phyloP scores from a whole-genome alignment of 2,329 filamentous ascomycete species.

The Pseudocercospora vitis region DNA sequence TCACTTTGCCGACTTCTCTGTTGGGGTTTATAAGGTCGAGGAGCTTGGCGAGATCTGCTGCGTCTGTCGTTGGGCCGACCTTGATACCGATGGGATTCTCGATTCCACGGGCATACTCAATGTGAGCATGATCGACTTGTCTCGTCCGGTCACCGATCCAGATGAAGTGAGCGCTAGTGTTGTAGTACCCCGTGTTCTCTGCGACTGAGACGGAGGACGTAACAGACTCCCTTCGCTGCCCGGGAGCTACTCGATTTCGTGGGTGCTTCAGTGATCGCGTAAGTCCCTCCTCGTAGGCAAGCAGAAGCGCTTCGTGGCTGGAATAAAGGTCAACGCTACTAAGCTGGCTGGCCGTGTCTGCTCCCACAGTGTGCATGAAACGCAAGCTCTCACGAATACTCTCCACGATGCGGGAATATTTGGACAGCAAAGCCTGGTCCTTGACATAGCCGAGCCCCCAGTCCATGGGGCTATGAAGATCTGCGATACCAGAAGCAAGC shows the following conservation, averaged over 20 bases:
- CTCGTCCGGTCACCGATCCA: conserved; percentile 98
- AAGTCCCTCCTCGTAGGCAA: conserved; percentile 90
- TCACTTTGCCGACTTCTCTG: conserved; percentile 86
- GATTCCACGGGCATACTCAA: conserved; percentile 96
- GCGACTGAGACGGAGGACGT: conserved; percentile 2
- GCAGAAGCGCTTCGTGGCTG: conserved; percentile 87
- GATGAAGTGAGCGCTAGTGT: conserved; percentile 93
- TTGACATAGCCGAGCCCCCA: conserved; percentile 92
- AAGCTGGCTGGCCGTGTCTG: conserved; percentile 78
- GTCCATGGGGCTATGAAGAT: conserved; percentile 88
- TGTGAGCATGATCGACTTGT: conserved; percentile 87
- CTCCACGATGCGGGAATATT: conserved; percentile 80
- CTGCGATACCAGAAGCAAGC: conserved; percentile 83
- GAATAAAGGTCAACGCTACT: conserved; percentile 94
- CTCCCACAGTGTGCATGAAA: conserved; percentile 92
- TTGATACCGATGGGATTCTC: conserved; percentile 97
- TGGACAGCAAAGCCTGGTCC: conserved; percentile 76
- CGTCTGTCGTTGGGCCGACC: conserved; percentile 81
- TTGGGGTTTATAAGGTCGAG: conserved; percentile 82
- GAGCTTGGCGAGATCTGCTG: conserved; percentile 72
- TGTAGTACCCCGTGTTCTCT: conserved; percentile 70
- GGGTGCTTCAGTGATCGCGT: conserved; percentile 74
- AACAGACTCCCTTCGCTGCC: background rate
- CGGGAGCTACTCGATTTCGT: conserved; percentile 41
- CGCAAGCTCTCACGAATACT: conserved; percentile 80